These are phyloP conservation scores for Penicillium lagena DNA, from an alignment of 495 filamentous ascomycete species.

Conservation along the genomic window DNA sequence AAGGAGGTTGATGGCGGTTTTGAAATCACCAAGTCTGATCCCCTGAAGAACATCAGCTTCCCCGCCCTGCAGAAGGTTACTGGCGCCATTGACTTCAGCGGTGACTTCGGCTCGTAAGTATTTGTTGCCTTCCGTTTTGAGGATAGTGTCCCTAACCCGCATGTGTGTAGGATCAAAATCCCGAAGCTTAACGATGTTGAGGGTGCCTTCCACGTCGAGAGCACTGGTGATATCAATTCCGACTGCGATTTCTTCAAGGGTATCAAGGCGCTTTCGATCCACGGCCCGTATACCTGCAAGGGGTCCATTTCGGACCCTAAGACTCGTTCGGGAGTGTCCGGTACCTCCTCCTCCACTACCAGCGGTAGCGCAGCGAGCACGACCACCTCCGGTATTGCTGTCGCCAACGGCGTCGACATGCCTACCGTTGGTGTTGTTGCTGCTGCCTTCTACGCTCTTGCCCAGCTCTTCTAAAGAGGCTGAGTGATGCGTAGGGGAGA, in stretches of 20 bases:
- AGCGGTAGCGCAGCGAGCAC: conserved; percentile 21
- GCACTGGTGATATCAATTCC: conserved; percentile 27
- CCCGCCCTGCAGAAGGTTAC: conserved; percentile 65
- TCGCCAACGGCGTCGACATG: conserved; percentile 31
- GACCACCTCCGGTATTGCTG: conserved; percentile 35
- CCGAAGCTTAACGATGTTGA: conserved; percentile 65
- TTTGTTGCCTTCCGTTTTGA: not conserved
- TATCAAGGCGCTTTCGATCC: conserved; percentile 34
- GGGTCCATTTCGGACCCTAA: conserved; percentile 32
- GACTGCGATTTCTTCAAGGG: conserved; percentile 43
- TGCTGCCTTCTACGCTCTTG: conserved; percentile 36
- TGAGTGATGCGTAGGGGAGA: conserved; percentile 9
- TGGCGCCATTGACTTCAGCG: conserved; percentile 85
- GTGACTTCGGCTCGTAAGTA: conserved; percentile 76
- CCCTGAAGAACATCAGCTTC: conserved; percentile 67
- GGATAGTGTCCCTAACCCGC: conserved; percentile 8
- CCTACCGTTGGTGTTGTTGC: conserved; percentile 37
- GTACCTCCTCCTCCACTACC: conserved; percentile 29
- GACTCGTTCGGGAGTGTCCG: conserved; percentile 31
- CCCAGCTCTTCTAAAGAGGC: conserved; percentile 35
- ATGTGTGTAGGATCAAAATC: conserved; percentile 55
- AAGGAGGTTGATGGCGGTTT: conserved; percentile 68
- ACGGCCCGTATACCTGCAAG: conserved; percentile 57
- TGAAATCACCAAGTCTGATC: conserved; percentile 53
- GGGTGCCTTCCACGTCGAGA: conserved; percentile 83